A percentile compares a stretch with the other conserved stretches of the same genome.
Evolutionary conservation across 2,329 filamentous ascomycete genomes (phyloP).

Genomic region (Ophiostoma perfectum): DNA sequence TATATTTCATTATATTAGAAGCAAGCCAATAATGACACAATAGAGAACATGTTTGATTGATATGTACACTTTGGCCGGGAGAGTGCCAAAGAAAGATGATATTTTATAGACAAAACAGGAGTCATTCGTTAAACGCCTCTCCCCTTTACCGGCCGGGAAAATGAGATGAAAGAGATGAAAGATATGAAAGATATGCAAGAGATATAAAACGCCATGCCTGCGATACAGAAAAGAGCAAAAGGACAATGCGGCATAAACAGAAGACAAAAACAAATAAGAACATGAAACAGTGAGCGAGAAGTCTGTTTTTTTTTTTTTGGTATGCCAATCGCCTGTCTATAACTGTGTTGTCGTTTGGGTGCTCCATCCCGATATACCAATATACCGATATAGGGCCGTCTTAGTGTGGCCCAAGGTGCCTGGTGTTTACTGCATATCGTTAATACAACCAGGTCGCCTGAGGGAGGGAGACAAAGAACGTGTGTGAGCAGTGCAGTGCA

Average conservation of each 20-base stretch:
- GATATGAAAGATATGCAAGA: conserved; percentile 3
- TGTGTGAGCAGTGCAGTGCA: no score
- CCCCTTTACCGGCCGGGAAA: conserved; percentile 2
- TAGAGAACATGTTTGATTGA: neutral
- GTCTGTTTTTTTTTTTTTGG: neutral
- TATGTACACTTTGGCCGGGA: neutral
- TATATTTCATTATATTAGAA: neutral
- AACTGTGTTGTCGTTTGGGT: neutral
- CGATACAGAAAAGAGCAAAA: neutral
- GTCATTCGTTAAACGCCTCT: conserved; percentile 10
- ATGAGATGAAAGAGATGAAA: conserved; percentile 11
- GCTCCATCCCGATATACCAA: neutral
- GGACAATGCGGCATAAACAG: neutral
- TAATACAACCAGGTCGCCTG: neutral
- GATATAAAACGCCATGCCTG: conserved; percentile 19
- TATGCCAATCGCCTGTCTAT: conserved; percentile 4
- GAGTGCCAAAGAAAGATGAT: neutral
- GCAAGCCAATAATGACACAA: neutral
- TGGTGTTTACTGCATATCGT: neutral
- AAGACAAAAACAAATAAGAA: neutral
- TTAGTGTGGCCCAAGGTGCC: neutral
- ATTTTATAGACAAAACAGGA: neutral
- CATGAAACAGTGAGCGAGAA: neutral
- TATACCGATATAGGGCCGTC: neutral
- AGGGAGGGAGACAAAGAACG: neutral